Percentiles rank a stretch among this genome's conserved stretches.
These are phyloP conservation scores for Podospora australis DNA, from an alignment of 495 filamentous ascomycete species.

Conservation along the genomic window DNA sequence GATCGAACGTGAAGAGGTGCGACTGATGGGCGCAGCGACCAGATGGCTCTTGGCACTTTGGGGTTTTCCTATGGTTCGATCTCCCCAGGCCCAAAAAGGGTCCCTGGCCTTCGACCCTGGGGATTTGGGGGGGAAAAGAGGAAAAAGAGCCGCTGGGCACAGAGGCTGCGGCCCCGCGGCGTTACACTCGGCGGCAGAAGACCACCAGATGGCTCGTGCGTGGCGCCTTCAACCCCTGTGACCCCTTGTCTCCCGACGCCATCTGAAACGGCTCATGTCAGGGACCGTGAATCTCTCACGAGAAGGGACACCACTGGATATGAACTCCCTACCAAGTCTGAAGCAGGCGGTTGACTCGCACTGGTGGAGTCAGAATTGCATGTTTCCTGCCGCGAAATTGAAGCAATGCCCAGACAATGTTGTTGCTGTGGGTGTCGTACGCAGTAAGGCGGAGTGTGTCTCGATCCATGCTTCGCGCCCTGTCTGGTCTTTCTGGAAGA, in stretches of 20 bases:
- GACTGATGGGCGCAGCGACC: no score
- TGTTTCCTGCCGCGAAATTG: conserved; percentile 5
- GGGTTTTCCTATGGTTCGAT: conserved; percentile 1
- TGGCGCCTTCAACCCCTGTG: conserved; percentile 9
- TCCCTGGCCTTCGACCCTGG: neutral
- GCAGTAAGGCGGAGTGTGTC: no score
- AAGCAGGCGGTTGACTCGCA: conserved; percentile 17
- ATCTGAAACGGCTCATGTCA: conserved; percentile 38
- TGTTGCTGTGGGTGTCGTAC: no score
- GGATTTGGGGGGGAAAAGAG: neutral
- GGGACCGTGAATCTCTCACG: conserved; percentile 26
- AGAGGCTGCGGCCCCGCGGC: neutral
- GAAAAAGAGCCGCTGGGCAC: neutral
- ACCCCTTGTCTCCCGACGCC: conserved; percentile 26
- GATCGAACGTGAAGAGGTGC: no score
- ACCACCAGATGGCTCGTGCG: conserved; percentile 12
- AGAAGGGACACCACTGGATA: conserved; percentile 10
- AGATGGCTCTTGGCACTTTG: no score
- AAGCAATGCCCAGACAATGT: no score
- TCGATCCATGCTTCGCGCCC: no score
- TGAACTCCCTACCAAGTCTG: conserved; percentile 10
- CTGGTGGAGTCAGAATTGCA: conserved; percentile 7
- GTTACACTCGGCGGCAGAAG: conserved; percentile 3
- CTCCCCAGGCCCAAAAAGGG: neutral
- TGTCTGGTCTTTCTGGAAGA: neutral